Percentiles rank a stretch among this genome's conserved stretches.
These are phyloP conservation scores for Claviceps maximensis DNA, from an alignment of 2,329 filamentous ascomycete species.

Conservation along the genomic window DNA sequence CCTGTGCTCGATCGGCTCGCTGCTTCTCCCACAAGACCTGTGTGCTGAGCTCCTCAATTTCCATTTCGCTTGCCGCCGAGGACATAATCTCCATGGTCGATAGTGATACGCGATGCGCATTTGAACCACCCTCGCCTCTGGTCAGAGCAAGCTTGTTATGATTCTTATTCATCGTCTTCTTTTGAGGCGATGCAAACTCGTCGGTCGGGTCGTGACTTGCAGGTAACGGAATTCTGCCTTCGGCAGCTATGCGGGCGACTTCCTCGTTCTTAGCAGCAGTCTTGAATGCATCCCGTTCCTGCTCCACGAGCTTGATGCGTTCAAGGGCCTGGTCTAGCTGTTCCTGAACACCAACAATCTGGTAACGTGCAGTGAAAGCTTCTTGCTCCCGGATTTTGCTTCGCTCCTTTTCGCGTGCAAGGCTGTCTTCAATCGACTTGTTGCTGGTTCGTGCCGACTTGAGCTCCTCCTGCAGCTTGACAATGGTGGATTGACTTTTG, in stretches of 20 bases:
- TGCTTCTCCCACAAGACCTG: conserved; percentile 46
- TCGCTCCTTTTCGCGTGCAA: conserved; percentile 51
- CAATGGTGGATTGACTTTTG: conserved; percentile 55
- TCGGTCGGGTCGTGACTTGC: conserved; percentile 37
- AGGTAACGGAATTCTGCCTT: conserved; percentile 56
- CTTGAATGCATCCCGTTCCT: conserved; percentile 63
- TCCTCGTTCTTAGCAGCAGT: conserved; percentile 61
- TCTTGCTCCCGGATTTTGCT: conserved; percentile 52
- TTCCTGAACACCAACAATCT: conserved; percentile 51
- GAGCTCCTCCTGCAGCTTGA: conserved; percentile 63
- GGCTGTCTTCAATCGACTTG: conserved; percentile 42
- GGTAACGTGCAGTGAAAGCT: conserved; percentile 53
- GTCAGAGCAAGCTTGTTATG: conserved; percentile 7
- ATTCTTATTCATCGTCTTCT: conserved; percentile 18
- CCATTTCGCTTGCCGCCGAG: conserved; percentile 41
- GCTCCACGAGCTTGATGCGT: conserved; percentile 51
- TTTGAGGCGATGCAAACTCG: conserved; percentile 50
- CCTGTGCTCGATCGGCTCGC: conserved; percentile 54
- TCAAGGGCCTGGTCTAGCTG: conserved; percentile 52
- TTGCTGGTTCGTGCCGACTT: conserved; percentile 45
- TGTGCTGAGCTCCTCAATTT: conserved; percentile 41
- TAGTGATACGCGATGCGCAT: conserved; percentile 31
- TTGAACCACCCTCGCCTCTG: conserved; percentile 19
- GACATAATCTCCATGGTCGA: conserved; percentile 38
- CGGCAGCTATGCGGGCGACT: conserved; percentile 56